These are phyloP conservation scores for Blastobotrys buckinghamii DNA, from an alignment of 1,139 yeast species.

Conservation along the genomic window DNA sequence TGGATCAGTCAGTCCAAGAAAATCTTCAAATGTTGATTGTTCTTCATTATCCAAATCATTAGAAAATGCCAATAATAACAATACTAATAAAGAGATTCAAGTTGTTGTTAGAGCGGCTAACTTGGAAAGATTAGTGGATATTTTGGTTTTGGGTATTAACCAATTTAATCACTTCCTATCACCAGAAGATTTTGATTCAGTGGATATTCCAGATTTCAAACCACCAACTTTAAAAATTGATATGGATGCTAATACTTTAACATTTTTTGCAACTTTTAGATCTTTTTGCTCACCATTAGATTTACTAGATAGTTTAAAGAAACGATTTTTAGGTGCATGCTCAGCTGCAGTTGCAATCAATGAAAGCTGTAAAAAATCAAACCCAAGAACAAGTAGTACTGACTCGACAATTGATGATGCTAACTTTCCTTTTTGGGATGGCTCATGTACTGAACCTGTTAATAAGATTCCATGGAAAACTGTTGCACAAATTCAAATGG, in stretches of 20 bases:
- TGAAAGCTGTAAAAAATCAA: constrained; percentile 12
- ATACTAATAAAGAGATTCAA: constrained; percentile 14
- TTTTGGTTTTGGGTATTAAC: constrained; percentile 55
- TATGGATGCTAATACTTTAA: constrained; percentile 52
- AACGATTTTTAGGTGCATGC: constrained; percentile 53
- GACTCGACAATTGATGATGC: constrained; percentile 1
- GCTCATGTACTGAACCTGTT: constrained; percentile 30
- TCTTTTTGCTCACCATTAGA: constrained; percentile 53
- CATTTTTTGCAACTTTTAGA: constrained; percentile 60
- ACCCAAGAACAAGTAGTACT: background rate
- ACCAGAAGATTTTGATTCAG: constrained; percentile 33
- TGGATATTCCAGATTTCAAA: constrained; percentile 31
- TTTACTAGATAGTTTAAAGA: constrained; percentile 45
- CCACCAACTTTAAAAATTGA: constrained; percentile 45
- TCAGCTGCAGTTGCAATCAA: constrained; percentile 51
- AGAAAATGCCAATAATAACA: no score
- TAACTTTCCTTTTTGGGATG: constrained; percentile 41
- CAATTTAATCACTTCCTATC: constrained; percentile 47
- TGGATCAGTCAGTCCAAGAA: constrained; percentile 13
- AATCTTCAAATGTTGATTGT: constrained; percentile 13
- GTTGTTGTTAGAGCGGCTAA: constrained; percentile 58
- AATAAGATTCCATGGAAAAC: constrained; percentile 46
- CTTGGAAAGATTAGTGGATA: constrained; percentile 53
- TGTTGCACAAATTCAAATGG: constrained; percentile 69
- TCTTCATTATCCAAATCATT: constrained; percentile 12